Conservation (phyloP, 129 eudicot genomes). For the Mikania micrantha region DNA sequence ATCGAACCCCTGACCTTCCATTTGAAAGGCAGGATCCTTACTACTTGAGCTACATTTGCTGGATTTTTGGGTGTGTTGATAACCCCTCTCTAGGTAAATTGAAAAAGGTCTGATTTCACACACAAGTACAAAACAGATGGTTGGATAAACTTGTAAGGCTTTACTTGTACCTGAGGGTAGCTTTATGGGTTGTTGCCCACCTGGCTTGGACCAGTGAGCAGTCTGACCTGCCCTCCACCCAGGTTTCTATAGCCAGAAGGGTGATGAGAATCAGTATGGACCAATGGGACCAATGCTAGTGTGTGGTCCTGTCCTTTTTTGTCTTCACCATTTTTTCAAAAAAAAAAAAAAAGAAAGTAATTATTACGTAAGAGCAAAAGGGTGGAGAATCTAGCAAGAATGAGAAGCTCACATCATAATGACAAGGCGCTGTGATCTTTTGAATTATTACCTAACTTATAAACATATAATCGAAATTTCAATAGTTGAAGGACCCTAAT, state of each 20-base stretch:
- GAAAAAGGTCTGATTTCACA: not conserved
- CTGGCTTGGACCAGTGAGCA: slow-evolving; percentile 24
- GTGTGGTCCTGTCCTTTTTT: not conserved
- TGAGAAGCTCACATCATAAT: not conserved
- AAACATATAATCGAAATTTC: too few relatives aligned
- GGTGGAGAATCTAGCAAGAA: not conserved
- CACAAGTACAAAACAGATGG: not conserved
- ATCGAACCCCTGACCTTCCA: too few relatives aligned
- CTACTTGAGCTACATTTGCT: too few relatives aligned
- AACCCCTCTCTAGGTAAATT: too few relatives aligned
- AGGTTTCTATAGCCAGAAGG: slow-evolving; percentile 24
- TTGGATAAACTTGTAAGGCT: not conserved
- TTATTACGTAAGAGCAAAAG: not conserved
- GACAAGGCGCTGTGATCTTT: not conserved
- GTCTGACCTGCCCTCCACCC: slow-evolving; percentile 24
- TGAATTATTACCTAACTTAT: not conserved
- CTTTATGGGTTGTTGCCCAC: slow-evolving; percentile 12
- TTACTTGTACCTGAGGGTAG: not conserved
- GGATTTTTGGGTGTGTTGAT: too few relatives aligned
- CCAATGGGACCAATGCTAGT: slow-evolving; percentile 19
- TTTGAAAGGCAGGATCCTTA: too few relatives aligned
- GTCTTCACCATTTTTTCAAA: not conserved
- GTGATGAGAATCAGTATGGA: slow-evolving; percentile 18
- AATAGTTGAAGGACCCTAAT: too few relatives aligned
- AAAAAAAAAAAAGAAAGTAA: not conserved